A percentile compares a stretch with the other conserved stretches of the same genome.
Conservation (phyloP, 2,329 filamentous ascomycete genomes). For the Pseudonectria buxi region DNA sequence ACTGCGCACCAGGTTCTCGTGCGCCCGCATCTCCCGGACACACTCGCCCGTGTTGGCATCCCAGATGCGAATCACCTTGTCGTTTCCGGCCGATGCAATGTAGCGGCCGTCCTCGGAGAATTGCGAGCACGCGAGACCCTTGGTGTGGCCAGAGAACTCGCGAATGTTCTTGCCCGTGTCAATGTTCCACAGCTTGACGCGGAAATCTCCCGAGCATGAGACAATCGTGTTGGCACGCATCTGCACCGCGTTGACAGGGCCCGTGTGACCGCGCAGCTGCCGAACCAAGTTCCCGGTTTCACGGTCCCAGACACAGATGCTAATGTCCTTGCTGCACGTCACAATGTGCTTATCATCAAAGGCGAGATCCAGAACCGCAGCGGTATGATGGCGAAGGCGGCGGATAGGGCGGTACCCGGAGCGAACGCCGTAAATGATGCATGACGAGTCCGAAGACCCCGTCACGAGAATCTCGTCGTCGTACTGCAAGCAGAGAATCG, state of each 20-base stretch:
- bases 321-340: slow-evolving; percentile 93
- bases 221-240: slow-evolving; percentile 89
- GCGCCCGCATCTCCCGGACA: slow-evolving; percentile 72
- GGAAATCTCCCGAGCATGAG: slow-evolving; percentile 87
- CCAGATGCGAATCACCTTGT: slow-evolving; percentile 93
- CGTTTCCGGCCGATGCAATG: slow-evolving; percentile 90
- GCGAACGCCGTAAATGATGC: slow-evolving; percentile 84
- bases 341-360: slow-evolving; percentile 91
- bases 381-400: slow-evolving; percentile 70
- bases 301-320: slow-evolving; percentile 91
- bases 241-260: slow-evolving; percentile 94
- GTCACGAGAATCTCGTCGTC: slow-evolving; percentile 90
- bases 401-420: slow-evolving; percentile 72
- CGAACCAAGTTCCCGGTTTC: slow-evolving; percentile 67
- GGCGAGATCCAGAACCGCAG: slow-evolving; percentile 87
- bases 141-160: slow-evolving; percentile 84
- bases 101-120: slow-evolving; percentile 93
- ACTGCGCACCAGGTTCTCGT: slow-evolving; percentile 79
- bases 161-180: slow-evolving; percentile 81
- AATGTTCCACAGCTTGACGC: slow-evolving; percentile 93
- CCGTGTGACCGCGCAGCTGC: slow-evolving; percentile 76
- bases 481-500: slow-evolving; percentile 91
- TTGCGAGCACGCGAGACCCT: slow-evolving; percentile 90
- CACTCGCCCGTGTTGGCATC: slow-evolving; percentile 86
- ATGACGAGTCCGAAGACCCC: slow-evolving; percentile 84